Percentiles rank a stretch among this genome's conserved stretches.
phyloP scores from a whole-genome alignment of 371 early-diverging fungal species.

The Actinomortierella wolfii region DNA sequence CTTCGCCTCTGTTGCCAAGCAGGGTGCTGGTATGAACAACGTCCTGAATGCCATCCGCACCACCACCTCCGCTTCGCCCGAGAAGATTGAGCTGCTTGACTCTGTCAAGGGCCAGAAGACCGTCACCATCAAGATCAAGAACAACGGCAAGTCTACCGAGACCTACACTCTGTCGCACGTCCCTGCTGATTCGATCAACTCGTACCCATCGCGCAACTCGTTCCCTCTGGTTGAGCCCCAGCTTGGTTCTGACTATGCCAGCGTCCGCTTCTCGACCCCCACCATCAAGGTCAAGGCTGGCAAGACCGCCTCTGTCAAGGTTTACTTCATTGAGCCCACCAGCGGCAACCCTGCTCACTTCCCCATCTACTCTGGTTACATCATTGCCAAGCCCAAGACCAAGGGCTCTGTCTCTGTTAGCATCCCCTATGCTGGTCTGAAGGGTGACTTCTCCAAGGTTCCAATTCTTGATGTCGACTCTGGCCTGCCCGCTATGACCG shows the following conservation, averaged over 20 bases:
- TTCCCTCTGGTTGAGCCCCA: constrained; percentile 21
- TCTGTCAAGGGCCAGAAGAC: constrained; percentile 45
- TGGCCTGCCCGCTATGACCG: constrained; percentile 3
- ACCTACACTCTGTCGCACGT: constrained; percentile 56
- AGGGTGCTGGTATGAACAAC: constrained; percentile 78
- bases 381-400: constrained; percentile 19
- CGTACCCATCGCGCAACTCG: constrained; percentile 28
- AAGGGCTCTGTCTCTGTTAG: constrained; percentile 22
- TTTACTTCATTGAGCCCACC: constrained; percentile 48
- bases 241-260: constrained; percentile 40
- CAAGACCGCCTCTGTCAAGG: constrained; percentile 35
- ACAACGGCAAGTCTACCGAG: constrained; percentile 52
- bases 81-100: constrained; percentile 65
- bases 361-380: constrained; percentile 32
- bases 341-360: constrained; percentile 6
- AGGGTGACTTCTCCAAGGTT: constrained; percentile 48
- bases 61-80: constrained; percentile 58
- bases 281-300: constrained; percentile 47
- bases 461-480: constrained; percentile 46
- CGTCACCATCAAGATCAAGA: constrained; percentile 57
- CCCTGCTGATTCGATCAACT: constrained; percentile 51
- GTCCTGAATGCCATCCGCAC: constrained; percentile 58
- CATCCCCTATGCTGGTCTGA: constrained; percentile 58
- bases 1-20: constrained; percentile 51
- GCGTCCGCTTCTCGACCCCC: constrained; percentile 27